Conservation (phyloP, 306 rosid species). For the Trifolium fragiferum region DNA sequence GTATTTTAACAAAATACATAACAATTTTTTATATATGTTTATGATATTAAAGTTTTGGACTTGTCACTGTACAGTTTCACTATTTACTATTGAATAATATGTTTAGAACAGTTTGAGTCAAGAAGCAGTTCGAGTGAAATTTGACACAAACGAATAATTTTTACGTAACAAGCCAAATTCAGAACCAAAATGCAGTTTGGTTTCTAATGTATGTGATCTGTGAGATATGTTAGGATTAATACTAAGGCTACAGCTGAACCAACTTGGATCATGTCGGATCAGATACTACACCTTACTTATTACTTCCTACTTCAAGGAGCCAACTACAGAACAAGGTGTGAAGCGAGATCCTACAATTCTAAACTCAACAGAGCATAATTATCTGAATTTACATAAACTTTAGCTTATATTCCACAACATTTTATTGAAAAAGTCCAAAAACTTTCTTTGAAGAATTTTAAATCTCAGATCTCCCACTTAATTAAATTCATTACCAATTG, state of each 20-base stretch:
- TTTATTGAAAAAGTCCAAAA: background rate
- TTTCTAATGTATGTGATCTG: background rate
- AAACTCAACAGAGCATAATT: background rate
- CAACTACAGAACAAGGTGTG: background rate
- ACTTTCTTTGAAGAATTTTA: background rate
- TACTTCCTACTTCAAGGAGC: constrained; percentile 15
- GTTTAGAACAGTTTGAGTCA: constrained; percentile 21
- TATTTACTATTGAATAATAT: background rate
- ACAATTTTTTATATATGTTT: background rate
- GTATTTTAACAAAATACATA: background rate
- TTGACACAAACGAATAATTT: constrained; percentile 13
- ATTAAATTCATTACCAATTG: constrained; percentile 5
- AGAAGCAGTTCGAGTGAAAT: background rate
- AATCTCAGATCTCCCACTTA: constrained; percentile 14
- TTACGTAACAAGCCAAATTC: constrained; percentile 3
- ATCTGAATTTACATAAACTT: constrained; percentile 5
- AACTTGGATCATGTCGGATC: background rate
- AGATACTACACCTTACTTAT: constrained; percentile 5
- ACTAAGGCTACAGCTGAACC: constrained; percentile 1
- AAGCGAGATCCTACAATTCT: background rate
- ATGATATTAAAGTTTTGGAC: constrained; percentile 6
- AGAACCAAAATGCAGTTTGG: constrained; percentile 12
- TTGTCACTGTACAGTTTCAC: constrained; percentile 7
- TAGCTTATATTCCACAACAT: background rate
- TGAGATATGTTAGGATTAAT: constrained; percentile 8